These are phyloP conservation scores for Sugiyamaella neomexicana DNA, from an alignment of 1,139 yeast species.

Conservation along the genomic window DNA sequence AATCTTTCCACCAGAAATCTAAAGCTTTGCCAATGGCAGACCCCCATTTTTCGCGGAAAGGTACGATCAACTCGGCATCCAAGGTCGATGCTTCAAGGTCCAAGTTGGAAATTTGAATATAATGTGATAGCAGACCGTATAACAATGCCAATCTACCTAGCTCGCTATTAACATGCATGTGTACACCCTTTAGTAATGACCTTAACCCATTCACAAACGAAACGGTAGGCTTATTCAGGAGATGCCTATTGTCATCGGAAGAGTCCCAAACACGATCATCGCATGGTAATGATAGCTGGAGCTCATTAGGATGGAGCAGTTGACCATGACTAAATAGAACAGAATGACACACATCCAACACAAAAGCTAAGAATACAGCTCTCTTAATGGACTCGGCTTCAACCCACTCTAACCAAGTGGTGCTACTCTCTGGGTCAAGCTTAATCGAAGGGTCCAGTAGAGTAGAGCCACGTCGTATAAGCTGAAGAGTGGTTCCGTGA, in stretches of 20 bases:
- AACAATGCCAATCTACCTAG: constrained; percentile 24
- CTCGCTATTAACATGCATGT: constrained; percentile 21
- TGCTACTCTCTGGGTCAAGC: constrained; percentile 26
- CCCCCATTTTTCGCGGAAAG: constrained; percentile 21
- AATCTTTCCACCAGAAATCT: constrained; percentile 21
- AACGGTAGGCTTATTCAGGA: constrained; percentile 4
- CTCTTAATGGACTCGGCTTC: constrained; percentile 77
- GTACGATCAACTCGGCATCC: constrained; percentile 16
- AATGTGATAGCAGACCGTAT: constrained; percentile 24
- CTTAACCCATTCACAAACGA: constrained; percentile 13
- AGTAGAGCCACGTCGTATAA: constrained; percentile 70
- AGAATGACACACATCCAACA: constrained; percentile 74
- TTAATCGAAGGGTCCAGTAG: constrained; percentile 35
- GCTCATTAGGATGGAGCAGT: constrained; percentile 63
- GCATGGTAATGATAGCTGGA: constrained; percentile 76
- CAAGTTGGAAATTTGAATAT: constrained; percentile 22
- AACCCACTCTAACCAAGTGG: constrained; percentile 61
- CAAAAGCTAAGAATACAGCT: constrained; percentile 75
- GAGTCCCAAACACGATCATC: constrained; percentile 76
- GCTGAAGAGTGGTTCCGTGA: constrained; percentile 73
- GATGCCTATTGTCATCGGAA: constrained; percentile 23
- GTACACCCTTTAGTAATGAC: constrained; percentile 8
- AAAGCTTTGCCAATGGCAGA: constrained; percentile 14
- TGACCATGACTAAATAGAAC: constrained; percentile 75
- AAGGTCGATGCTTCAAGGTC: constrained; percentile 22